Percentiles rank a stretch among this genome's conserved stretches.
Evolutionary conservation across 306 rosid genomes (phyloP).

Genomic region (Inga laurina): DNA sequence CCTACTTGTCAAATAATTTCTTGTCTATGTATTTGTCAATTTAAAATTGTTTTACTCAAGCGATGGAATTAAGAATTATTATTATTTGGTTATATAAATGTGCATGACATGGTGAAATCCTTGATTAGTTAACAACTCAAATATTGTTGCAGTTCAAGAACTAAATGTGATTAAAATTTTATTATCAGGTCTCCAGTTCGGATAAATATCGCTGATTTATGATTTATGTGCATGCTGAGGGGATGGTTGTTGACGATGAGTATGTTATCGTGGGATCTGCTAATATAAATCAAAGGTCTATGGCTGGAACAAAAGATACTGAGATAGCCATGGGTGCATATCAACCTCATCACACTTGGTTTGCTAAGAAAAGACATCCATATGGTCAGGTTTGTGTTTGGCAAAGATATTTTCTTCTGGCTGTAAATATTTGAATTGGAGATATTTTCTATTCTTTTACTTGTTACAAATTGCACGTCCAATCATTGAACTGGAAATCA

Average conservation of each 20-base stretch:
- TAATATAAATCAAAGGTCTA: constrained; percentile 93
- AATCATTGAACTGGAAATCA: constrained; percentile 28
- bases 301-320: constrained; percentile 96
- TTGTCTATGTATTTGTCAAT: background rate
- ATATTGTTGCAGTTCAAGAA: background rate
- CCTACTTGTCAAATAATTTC: background rate
- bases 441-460: background rate
- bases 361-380: constrained; percentile 58
- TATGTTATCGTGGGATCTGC: constrained; percentile 91
- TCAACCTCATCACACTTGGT: constrained; percentile 90
- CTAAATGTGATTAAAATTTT: constrained; percentile 24
- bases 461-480: constrained; percentile 7
- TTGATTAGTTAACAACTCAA: background rate
- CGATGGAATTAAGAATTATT: background rate
- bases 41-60: background rate
- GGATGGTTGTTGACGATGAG: constrained; percentile 91
- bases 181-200: constrained; percentile 52
- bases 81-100: background rate
- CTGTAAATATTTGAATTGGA: background rate
- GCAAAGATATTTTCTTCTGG: constrained; percentile 15
- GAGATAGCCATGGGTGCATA: constrained; percentile 98
- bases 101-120: background rate
- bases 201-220: constrained; percentile 60
- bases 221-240: constrained; percentile 98
- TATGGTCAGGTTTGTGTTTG: constrained; percentile 74